Conservation (phyloP, 2,329 filamentous ascomycete genomes). For the Emericellopsis cladophorae region DNA sequence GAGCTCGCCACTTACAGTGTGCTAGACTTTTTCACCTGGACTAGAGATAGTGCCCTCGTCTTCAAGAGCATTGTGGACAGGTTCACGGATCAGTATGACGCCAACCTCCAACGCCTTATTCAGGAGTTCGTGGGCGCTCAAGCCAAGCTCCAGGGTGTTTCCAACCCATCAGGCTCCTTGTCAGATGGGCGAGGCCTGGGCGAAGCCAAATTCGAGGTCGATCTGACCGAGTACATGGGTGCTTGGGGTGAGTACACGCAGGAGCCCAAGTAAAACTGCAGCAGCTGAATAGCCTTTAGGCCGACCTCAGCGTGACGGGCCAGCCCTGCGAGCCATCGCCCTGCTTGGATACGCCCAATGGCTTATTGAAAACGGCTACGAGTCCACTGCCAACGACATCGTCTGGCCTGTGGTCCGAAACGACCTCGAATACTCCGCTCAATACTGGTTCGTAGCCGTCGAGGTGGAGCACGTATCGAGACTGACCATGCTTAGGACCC, state of each 20-base stretch:
- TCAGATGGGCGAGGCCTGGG: slow-evolving; percentile 46
- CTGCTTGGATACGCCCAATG: slow-evolving; percentile 62
- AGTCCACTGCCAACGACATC: slow-evolving; percentile 37
- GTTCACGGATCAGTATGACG: slow-evolving; percentile 46
- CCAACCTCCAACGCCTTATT: slow-evolving; percentile 44
- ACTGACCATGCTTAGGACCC: slow-evolving; percentile 34
- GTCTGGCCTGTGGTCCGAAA: slow-evolving; percentile 67
- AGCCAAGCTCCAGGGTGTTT: slow-evolving; percentile 51
- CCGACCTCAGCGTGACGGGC: slow-evolving; percentile 49
- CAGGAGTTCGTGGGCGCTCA: slow-evolving; percentile 58
- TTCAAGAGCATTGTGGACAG: slow-evolving; percentile 58
- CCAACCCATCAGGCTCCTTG: slow-evolving; percentile 53
- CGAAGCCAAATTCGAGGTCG: slow-evolving; percentile 62
- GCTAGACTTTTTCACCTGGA: slow-evolving; percentile 72
- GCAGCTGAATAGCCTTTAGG: slow-evolving; percentile 6
- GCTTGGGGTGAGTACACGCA: slow-evolving; percentile 37
- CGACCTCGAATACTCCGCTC: slow-evolving; percentile 61
- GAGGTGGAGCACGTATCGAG: not conserved
- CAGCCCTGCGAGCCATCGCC: slow-evolving; percentile 62
- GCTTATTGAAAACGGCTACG: slow-evolving; percentile 54
- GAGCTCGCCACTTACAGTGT: not conserved
- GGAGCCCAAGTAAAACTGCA: too few relatives aligned
- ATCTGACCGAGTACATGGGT: slow-evolving; percentile 51
- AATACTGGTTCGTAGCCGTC: slow-evolving; percentile 44
- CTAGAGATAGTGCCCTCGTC: slow-evolving; percentile 59